These are phyloP conservation scores for Groenewaldozyma salmanticensis DNA, from an alignment of 805 yeast genomes.

Conservation along the genomic window DNA sequence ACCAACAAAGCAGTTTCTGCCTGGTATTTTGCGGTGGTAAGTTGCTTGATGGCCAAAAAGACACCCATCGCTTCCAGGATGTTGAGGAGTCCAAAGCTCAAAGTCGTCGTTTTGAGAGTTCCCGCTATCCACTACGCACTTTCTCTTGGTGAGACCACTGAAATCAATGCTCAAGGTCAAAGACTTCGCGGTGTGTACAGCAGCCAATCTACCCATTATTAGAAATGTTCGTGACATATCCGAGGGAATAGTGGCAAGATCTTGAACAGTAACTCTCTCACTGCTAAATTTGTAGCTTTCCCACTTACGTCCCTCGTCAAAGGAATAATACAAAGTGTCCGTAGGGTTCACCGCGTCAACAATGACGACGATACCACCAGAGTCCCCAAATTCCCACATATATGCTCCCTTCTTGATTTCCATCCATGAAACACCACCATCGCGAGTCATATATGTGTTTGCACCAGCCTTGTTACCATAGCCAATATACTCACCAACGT, in stretches of 20 bases:
- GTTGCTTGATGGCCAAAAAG: slow-evolving; percentile 61
- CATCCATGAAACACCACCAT: slow-evolving; percentile 86
- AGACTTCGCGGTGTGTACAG: slow-evolving; percentile 37
- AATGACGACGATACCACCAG: slow-evolving; percentile 75
- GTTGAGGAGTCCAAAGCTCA: slow-evolving; percentile 53
- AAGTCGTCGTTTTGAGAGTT: slow-evolving; percentile 45
- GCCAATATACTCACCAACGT: slow-evolving; percentile 59
- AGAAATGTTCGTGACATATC: slow-evolving; percentile 80
- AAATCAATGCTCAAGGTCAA: slow-evolving; percentile 50
- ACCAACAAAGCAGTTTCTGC: slow-evolving; percentile 52
- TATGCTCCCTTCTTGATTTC: slow-evolving; percentile 64
- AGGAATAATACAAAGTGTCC: slow-evolving; percentile 50
- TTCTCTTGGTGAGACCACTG: slow-evolving; percentile 38
- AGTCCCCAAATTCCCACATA: slow-evolving; percentile 96
- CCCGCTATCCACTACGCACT: slow-evolving; percentile 43
- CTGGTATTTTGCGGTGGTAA: slow-evolving; percentile 49
- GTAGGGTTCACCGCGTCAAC: slow-evolving; percentile 54
- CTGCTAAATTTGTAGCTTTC: slow-evolving; percentile 50
- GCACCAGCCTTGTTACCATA: slow-evolving; percentile 35
- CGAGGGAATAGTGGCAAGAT: slow-evolving; percentile 77
- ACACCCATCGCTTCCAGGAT: slow-evolving; percentile 43
- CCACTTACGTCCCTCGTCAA: slow-evolving; percentile 81
- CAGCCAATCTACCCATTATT: slow-evolving; percentile 44
- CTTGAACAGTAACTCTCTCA: slow-evolving; percentile 46
- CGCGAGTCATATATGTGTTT: slow-evolving; percentile 70